These are phyloP conservation scores for Penicillium brasilianum DNA, from an alignment of 2,329 filamentous ascomycete species.

Conservation along the genomic window DNA sequence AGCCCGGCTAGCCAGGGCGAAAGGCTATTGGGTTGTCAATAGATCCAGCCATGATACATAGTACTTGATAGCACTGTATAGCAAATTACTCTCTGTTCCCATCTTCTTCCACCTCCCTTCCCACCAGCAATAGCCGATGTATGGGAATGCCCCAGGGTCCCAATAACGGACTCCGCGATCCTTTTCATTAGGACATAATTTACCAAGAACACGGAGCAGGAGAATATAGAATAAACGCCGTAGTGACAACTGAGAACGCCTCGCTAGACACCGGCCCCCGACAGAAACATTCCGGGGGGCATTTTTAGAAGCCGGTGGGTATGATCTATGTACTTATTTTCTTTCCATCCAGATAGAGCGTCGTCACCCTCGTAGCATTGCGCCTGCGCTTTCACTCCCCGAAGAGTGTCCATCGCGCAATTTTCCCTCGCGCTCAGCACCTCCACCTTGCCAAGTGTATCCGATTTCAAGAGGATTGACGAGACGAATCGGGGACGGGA, in stretches of 20 bases:
- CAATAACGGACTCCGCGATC: not conserved
- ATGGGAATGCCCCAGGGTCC: not conserved
- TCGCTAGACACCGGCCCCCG: conserved; percentile 35
- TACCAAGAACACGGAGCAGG: conserved; percentile 8
- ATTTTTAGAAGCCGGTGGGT: not conserved
- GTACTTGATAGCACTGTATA: not conserved
- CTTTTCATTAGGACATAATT: conserved; percentile 15
- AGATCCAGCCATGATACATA: not conserved
- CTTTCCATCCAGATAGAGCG: not conserved
- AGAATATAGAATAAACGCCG: conserved; percentile 22
- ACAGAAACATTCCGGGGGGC: conserved; percentile 2
- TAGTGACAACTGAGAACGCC: conserved; percentile 30
- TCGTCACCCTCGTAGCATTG: not conserved
- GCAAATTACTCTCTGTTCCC: not conserved
- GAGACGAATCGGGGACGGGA: not conserved
- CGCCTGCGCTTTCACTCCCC: no score
- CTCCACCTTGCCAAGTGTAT: not conserved
- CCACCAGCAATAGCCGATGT: not conserved
- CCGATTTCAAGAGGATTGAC: not conserved
- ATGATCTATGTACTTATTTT: conserved; percentile 6
- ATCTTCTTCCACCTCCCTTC: not conserved
- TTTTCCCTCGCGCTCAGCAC: not conserved
- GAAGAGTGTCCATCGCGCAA: conserved; percentile 3
- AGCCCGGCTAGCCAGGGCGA: conserved; percentile 33
- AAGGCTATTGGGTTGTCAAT: conserved; percentile 28